Base-by-base conservation (phyloP, 768 basidiomycete species). In the Russula vinacea region DNA sequence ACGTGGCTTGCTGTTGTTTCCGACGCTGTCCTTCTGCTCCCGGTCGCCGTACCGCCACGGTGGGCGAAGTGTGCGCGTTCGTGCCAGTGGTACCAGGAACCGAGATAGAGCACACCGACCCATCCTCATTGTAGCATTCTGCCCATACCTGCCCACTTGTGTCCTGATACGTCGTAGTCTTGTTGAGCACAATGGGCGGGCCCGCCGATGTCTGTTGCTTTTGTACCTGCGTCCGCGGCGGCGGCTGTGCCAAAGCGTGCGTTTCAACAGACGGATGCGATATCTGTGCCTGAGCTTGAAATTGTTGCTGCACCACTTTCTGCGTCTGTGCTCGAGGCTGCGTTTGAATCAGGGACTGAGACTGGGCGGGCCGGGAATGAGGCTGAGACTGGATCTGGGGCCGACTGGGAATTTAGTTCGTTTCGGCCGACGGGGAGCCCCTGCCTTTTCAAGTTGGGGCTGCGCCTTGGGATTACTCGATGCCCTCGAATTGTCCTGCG, bases 61-160 rank as follows among this genome's bases (percentile, higher is more conserved):
- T 5, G 9, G 35, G 35, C 22, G 57, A 13, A 13, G 51, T 7
- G 11, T 2, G 26, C 17, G 32, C 35, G 26, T 83, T 84, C 69
- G n/a, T n/a, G n/a, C n/a, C n/a, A n/a, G 83, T 86, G 50, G 92
- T 79, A 2, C 89, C 90, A 7, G 90, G 90, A 1, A 92, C 84
- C 2, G 84, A 85, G 55, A 88, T 74, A 70, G 93, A 94, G 75
- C 93, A 94, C 44, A 92, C 88, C 9, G 87, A 78, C 5, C 91
- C 91, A 32, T 91, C 92, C 64, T 87, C 83, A 0, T 86, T 85
- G 71, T 93, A 93, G 74, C 93, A 94, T 68, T 85, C 82, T n/a
- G 89, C 91, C 91, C 91, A 93, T 0, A 88, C 89, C 71, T 92
- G 90, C 24, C 87, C 90, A 66, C 90, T 91, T 59, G 85, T 82